Evolutionary conservation across 495 filamentous ascomycete genomes (phyloP), one percentile per base, ranked within the genome.

Genomic region (Pseudevernia furfuracea): DNA sequence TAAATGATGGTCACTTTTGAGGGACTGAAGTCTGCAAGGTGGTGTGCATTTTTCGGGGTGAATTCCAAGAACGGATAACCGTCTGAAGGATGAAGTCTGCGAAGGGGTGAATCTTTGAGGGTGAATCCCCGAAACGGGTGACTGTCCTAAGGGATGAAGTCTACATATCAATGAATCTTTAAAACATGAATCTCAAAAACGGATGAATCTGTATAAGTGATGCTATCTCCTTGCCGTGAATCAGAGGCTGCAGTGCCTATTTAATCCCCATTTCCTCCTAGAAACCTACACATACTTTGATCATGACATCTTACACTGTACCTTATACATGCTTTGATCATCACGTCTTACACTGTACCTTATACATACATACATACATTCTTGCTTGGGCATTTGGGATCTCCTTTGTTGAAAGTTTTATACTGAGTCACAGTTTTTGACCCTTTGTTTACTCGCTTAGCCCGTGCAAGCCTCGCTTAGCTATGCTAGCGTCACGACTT

Each of bases 371-470:
- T 53, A 53, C 4, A 53, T 17, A n/a, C n/a, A n/a, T n/a, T 10
- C 1, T 28, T 12, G 23, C 48, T 30, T 28, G 4, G 48, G 21
- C 44, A 25, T 48, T 46, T 2, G 14, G 11, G 38, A 41, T 12
- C 14, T 15, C 41, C 41, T 44, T 44, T 15, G 38, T 41, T 41
- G 41, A 17, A 44, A 8, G 8, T 10, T n/a, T n/a, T n/a, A 3
- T 44, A 44, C n/a, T 48, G 44, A 48, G 8, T 48, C 44, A 48
- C 44, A 23, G n/a, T 9, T 48, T 48, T n/a, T 48, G 44, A 48
- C 44, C 44, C 44, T 48, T 48, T n/a, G 44, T 48, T 23, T 48
- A 48, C 44, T 48, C 44, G 44, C 44, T 48, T 48, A 48, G n/a
- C 44, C n/a, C 8, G n/a, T n/a, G n/a, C n/a, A n/a, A n/a, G n/a